Conservation (phyloP, 1,284 basidiomycete species). For the Heimioporus retisporus region DNA sequence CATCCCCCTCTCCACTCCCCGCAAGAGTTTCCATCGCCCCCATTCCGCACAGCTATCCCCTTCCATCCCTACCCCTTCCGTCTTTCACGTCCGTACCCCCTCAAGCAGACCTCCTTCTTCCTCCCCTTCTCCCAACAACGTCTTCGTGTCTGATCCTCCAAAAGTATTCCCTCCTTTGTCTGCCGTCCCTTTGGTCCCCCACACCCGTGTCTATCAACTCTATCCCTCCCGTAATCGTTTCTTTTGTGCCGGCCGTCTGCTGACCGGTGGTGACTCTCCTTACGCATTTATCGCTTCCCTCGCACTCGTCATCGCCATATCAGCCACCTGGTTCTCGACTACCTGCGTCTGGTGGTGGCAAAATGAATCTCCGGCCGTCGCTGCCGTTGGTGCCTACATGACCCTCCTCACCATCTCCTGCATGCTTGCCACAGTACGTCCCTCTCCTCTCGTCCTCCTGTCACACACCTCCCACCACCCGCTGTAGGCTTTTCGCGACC, state of each 20-base stretch:
- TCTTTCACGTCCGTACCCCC: slow-evolving; percentile 35
- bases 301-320: slow-evolving; percentile 69
- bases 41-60: slow-evolving; percentile 22
- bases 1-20: slow-evolving; percentile 14
- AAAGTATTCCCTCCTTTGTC: slow-evolving; percentile 51
- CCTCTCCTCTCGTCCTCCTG: not conserved
- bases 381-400: slow-evolving; percentile 82
- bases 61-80: slow-evolving; percentile 20
- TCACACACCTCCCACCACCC: not conserved
- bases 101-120: slow-evolving; percentile 34
- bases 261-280: slow-evolving; percentile 89
- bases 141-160: slow-evolving; percentile 38
- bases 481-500: slow-evolving; percentile 81
- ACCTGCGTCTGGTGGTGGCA: slow-evolving; percentile 92
- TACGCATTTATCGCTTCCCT: slow-evolving; percentile 81
- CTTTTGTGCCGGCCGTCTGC: slow-evolving; percentile 73
- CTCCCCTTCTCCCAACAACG: slow-evolving; percentile 42
- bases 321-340: slow-evolving; percentile 86
- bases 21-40: slow-evolving; percentile 18
- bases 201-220: slow-evolving; percentile 64
- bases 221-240: slow-evolving; percentile 83
- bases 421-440: slow-evolving; percentile 80
- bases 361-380: slow-evolving; percentile 79
- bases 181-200: slow-evolving; percentile 58
- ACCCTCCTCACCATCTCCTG: slow-evolving; percentile 78